phyloP scores from a whole-genome alignment of 768 basidiomycete genomes.

The Podaxis sp. region DNA sequence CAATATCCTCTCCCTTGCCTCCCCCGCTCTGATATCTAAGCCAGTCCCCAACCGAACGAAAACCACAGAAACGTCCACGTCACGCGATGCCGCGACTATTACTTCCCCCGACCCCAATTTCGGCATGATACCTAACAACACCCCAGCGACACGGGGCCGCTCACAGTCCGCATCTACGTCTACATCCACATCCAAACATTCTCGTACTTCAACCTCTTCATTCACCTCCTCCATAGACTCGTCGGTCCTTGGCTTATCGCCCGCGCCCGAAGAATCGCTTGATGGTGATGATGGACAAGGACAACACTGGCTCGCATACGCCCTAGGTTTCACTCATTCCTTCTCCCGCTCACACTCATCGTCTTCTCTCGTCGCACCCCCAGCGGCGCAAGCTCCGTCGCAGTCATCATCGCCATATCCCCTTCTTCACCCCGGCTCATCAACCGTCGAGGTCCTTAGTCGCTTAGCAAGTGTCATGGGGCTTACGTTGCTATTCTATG shows the following conservation, averaged over 20 bases:
- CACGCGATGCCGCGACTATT: background rate
- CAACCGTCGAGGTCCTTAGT: background rate
- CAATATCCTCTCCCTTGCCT: slow-evolving; percentile 25
- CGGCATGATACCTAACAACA: background rate
- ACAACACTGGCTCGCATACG: background rate
- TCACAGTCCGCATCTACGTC: slow-evolving; percentile 2
- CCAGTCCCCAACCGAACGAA: background rate
- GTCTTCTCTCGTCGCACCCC: background rate
- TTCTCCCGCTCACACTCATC: background rate
- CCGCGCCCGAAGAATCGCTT: background rate
- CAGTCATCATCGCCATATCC: background rate
- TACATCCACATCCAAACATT: background rate
- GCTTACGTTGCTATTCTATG: slow-evolving; percentile 14
- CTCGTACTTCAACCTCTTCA: slow-evolving; percentile 4
- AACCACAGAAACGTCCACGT: background rate
- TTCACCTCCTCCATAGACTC: background rate
- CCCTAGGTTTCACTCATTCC: background rate
- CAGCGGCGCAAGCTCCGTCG: background rate
- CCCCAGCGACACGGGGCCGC: background rate
- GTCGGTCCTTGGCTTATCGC: slow-evolving; percentile 3
- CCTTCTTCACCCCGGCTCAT: background rate
- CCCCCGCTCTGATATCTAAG: slow-evolving; percentile 18
- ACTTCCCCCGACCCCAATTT: background rate
- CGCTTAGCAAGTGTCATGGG: slow-evolving; percentile 6
- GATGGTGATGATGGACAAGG: background rate